Evolutionary conservation across 106 monocot species (phyloP), one percentile per base, ranked within the genome.

Genomic region (Phalaenopsis aphrodite): DNA sequence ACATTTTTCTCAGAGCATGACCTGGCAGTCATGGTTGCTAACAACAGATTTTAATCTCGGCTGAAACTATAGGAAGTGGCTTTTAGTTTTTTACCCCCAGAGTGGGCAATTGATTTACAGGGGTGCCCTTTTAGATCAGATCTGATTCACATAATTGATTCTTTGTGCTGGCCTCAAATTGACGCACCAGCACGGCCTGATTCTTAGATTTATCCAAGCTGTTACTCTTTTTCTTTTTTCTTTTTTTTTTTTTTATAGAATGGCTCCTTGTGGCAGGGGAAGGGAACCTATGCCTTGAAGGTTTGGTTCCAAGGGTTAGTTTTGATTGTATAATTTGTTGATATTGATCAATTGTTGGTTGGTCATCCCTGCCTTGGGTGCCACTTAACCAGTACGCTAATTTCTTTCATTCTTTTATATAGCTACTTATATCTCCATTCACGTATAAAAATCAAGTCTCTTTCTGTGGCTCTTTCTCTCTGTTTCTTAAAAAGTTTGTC

Each of bases 111-210:
- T 48, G 10, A 48, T 48, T 48, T 48, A 48, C 48, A 48, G 5
- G 30, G 48, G 48, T 68, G 30, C 67, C 37, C 61, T 6, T 58
- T 38, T 82, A 76, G 82, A 49, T 77, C 75, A 82, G 77, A 65
- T 45, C 4, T 52, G 39, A 42, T 75, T 56, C 65, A 55, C 77
- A 71, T 69, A 78, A 71, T 69, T 83, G 57, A 83, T 78, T 83
- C 66, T 83, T 83, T 83, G 82, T 83, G 82, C 78, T 14, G 77
- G 77, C 69, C 82, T 76, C 82, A 36, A 77, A 83, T 78, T 77
- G 82, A 78, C 67, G 82, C 6, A 4, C 69, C 49, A 0, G 78
- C 69, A 71, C 78, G 45, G 42, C 42, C 64, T 16, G 76, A 82
- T 82, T 83, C 71, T 42, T 74, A 74, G 74, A 74, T 74, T 61